Conservation (phyloP, 1,139 yeast genomes). For the Candida sojae region DNA sequence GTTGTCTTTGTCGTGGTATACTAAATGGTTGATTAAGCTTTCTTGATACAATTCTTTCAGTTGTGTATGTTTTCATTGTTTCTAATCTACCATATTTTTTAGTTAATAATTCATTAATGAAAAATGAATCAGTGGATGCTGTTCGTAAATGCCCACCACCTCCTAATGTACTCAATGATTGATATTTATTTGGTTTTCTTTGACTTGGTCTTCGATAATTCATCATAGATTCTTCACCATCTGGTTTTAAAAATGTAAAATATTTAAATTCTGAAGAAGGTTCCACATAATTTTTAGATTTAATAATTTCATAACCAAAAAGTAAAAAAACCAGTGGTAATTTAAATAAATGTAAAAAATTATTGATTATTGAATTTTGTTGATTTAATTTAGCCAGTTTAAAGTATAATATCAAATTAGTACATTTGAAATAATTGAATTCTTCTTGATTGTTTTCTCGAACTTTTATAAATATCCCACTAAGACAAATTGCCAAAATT, state of each 20-base stretch:
- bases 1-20: conserved; percentile 5
- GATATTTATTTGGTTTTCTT: conserved; percentile 13
- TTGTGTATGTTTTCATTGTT: conserved; percentile 7
- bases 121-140: conserved; percentile 38
- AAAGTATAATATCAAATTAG: conserved; percentile 39
- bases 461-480: conserved; percentile 43
- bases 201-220: conserved; percentile 15
- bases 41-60: conserved; percentile 5
- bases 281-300: conserved; percentile 19
- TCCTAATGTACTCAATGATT: conserved; percentile 31
- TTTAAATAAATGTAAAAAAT: conserved; percentile 26
- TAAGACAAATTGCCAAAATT: conserved; percentile 59
- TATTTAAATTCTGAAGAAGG: conserved; percentile 26
- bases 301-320: conserved; percentile 32
- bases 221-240: conserved; percentile 17
- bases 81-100: conserved; percentile 22
- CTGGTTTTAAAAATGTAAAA: conserved; percentile 33
- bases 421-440: conserved; percentile 42
- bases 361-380: conserved; percentile 8
- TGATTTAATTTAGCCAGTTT: conserved; percentile 21
- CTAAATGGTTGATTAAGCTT: conserved; percentile 5
- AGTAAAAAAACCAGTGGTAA: conserved; percentile 37
- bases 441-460: conserved; percentile 42
- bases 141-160: conserved; percentile 30
- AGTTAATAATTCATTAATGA: conserved; percentile 32